Evolutionary conservation across 2,329 filamentous ascomycete species (phyloP), one percentile per base, ranked within the genome.

Genomic region (Cytospora chrysosperma): DNA sequence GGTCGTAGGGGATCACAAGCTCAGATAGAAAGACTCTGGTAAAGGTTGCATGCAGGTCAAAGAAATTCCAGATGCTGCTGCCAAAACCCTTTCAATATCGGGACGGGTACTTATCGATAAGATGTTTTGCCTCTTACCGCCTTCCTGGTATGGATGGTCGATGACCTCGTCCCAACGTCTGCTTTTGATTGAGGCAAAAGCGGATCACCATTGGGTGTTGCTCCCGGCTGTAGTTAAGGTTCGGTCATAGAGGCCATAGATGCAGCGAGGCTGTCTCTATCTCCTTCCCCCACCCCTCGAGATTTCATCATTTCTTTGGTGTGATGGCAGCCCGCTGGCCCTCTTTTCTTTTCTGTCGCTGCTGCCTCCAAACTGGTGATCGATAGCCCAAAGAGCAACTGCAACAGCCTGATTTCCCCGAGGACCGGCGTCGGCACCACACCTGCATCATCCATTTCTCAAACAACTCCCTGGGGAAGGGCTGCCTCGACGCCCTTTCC

Each of bases 121-220:
- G 59, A 21, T 1, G 5, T 49, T 27, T 61, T 61, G 54, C 54
- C 59, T 55, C 47, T 61, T 61, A 61, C 59, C 59, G 59, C 59
- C 59, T 61, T 32, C 59, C 26, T 21, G 49, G 30, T 43, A 30
- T 8, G 37, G 51, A 56, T n/a, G 30, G 52, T 49, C 30, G 28
- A 21, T 32, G 50, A 52, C 27, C 52, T 54, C 28, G 17, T 54
- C 28, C 19, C 15, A 53, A 61, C 59, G 51, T n/a, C 43, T 37
- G 51, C 27, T 40, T 52, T 24, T 24, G 30, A 50, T 52, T 28
- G 49, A 27, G 10, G 51, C 51, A 28, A 49, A 55, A 37, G 40
- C 37, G 43, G 21, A 47, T 47, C n/a, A 47, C 43, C n/a, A 47
- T 24, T 47, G 43, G 43, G n/a, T 24, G 10, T 47, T 9, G 43